Evolutionary conservation across 805 yeast genomes (phyloP).

Genomic region (Barnettozyma botsteinii): DNA sequence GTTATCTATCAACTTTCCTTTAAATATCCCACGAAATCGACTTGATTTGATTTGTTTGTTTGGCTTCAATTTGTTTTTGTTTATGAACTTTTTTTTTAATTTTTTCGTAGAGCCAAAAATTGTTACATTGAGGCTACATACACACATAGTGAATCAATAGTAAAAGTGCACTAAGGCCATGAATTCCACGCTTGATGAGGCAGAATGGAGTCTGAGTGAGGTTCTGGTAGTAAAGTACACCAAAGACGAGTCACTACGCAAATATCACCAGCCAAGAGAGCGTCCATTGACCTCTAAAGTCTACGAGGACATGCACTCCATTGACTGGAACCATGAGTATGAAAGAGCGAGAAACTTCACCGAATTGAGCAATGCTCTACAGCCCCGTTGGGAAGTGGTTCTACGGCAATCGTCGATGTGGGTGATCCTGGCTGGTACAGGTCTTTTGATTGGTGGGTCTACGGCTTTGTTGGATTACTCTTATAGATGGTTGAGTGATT

Average conservation of each 20-base stretch:
- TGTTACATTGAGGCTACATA: no score
- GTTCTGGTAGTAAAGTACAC: constrained; percentile 15
- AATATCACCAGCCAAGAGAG: constrained; percentile 3
- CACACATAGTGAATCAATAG: no score
- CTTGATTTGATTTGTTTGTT: neutral
- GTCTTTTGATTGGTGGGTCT: constrained; percentile 42
- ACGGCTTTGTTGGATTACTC: constrained; percentile 45
- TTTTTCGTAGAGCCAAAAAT: no score
- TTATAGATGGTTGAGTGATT: constrained; percentile 45
- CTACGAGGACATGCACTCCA: constrained; percentile 38
- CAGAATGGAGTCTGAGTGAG: neutral
- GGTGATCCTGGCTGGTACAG: constrained; percentile 40
- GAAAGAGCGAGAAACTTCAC: constrained; percentile 5
- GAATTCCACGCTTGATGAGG: neutral
- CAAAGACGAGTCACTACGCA: neutral
- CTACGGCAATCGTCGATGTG: constrained; percentile 32
- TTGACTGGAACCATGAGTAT: constrained; percentile 51
- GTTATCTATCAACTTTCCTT: no score
- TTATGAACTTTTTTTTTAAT: neutral
- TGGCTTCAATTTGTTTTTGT: neutral
- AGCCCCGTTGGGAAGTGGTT: constrained; percentile 3
- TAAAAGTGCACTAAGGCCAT: no score
- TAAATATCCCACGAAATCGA: no score
- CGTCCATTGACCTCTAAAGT: constrained; percentile 8
- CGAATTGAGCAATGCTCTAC: neutral